Evolutionary conservation across 768 basidiomycete genomes (phyloP).

Genomic region (Tulasnella sp.): DNA sequence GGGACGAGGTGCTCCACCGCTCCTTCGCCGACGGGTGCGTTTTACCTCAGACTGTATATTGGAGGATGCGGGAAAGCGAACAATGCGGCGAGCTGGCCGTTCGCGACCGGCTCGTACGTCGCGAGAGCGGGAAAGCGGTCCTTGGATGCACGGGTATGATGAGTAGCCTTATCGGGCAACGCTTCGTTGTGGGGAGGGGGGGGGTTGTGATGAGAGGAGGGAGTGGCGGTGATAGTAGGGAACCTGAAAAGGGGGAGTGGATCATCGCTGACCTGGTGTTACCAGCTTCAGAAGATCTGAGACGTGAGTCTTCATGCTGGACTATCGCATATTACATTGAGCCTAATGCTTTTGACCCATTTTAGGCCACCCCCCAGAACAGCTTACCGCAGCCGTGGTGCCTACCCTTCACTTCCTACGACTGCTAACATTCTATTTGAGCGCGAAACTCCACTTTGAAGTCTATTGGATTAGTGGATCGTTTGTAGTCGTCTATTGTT

Average conservation of each 20-base stretch:
- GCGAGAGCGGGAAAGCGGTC: constrained; percentile 21
- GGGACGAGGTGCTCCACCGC: not conserved
- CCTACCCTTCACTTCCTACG: constrained; percentile 76
- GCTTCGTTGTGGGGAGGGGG: constrained; percentile 70
- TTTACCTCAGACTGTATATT: not conserved
- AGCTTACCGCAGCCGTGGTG: constrained; percentile 84
- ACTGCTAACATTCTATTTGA: constrained; percentile 76
- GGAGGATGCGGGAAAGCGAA: not conserved
- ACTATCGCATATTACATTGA: not conserved
- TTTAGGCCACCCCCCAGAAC: constrained; percentile 74
- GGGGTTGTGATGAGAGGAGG: constrained; percentile 59
- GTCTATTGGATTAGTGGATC: constrained; percentile 61
- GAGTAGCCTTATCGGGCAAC: constrained; percentile 39
- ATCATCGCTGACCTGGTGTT: constrained; percentile 75
- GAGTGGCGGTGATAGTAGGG: not conserved
- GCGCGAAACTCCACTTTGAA: constrained; percentile 78
- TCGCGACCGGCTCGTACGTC: constrained; percentile 19
- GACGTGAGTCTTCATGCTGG: constrained; percentile 50
- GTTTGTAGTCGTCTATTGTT: constrained; percentile 73
- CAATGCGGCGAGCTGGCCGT: constrained; percentile 1
- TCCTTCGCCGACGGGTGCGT: not conserved
- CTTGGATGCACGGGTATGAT: constrained; percentile 1
- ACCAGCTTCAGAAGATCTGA: constrained; percentile 79
- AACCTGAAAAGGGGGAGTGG: constrained; percentile 68
- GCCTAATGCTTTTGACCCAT: not conserved